phyloP scores from a whole-genome alignment of 2,329 filamentous ascomycete species.

The Cadophora sp. region DNA sequence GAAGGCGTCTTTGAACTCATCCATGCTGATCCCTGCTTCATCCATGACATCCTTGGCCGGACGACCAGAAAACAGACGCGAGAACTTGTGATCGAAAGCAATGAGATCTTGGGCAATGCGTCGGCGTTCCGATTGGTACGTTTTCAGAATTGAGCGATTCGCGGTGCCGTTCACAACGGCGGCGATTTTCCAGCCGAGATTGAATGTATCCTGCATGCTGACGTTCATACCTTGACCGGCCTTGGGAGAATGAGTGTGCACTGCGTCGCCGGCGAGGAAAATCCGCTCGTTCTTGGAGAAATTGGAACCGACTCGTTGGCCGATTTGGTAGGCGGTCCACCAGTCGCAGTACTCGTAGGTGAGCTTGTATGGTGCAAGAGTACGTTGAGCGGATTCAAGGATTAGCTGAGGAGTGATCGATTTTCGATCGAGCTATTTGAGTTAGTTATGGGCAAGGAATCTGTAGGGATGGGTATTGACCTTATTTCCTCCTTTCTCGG shows the following conservation, averaged over 20 bases:
- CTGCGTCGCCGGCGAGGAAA: constrained; percentile 58
- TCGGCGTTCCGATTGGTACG: constrained; percentile 67
- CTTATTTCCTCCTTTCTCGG: constrained; percentile 50
- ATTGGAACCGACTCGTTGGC: constrained; percentile 62
- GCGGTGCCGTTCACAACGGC: constrained; percentile 41
- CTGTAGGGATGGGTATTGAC: not conserved
- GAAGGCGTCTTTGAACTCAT: constrained; percentile 67
- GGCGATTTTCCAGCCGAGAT: constrained; percentile 65
- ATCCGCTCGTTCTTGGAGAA: constrained; percentile 51
- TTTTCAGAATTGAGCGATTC: constrained; percentile 60
- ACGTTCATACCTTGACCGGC: constrained; percentile 68
- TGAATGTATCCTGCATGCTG: constrained; percentile 67
- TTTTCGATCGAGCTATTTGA: constrained; percentile 58
- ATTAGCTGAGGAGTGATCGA: constrained; percentile 70
- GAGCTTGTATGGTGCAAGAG: constrained; percentile 71
- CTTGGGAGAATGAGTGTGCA: constrained; percentile 66
- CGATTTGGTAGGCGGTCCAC: constrained; percentile 66
- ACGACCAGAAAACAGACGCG: constrained; percentile 61
- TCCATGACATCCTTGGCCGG: constrained; percentile 51
- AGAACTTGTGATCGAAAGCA: constrained; percentile 64
- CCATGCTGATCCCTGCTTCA: constrained; percentile 63
- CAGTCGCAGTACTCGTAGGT: constrained; percentile 68
- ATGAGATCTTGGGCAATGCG: constrained; percentile 71
- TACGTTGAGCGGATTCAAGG: constrained; percentile 66
- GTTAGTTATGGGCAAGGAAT: constrained; percentile 28